Evolutionary conservation across 2,329 filamentous ascomycete species (phyloP), one percentile per base, ranked within the genome.

Genomic region (Cladosporium sp.): DNA sequence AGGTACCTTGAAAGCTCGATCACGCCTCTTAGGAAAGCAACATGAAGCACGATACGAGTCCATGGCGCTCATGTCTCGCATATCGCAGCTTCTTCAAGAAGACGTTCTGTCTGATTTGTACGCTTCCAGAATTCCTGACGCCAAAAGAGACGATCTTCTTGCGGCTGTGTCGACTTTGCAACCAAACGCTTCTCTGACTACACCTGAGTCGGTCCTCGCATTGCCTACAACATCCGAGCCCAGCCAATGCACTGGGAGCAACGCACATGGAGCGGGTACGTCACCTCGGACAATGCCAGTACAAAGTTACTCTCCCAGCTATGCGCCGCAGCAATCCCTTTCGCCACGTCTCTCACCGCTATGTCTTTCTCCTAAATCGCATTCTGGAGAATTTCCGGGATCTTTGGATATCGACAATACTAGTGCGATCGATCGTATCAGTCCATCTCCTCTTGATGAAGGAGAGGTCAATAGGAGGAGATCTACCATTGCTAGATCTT

Each of bases 31-130:
- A 18, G 74, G 72, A 23, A 75, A 75, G 65, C 67, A 65, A n/a
- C 69, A 68, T 57, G 64, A 67, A 11, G 67, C 67, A 11, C 68
- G 72, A 28, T 67, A 73, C 36, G 73, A 74, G 59, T 75, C 74
- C 18, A 67, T 70, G 57, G 71, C 72, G 14, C 69, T 75, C 51
- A 74, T 74, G 71, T 71, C 72, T 28, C 70, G 72, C 43, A 72
- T 75, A 48, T 71, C 57, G 11, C 30, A 63, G n/a, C 59, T 69
- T 8, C 61, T 62, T 48, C 58, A 64, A 18, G 67, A 67, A 30
- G 32, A 58, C 32, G 32, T 66, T n/a, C 53, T 61, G n/a, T 63
- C 66, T 1, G 64, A 66, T 28, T 64, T 66, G 34, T 66, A 66
- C 46, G 51, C 60, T 32, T 61, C 25, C 30, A 69, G 67, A 48